Evolutionary conservation across 306 rosid genomes (phyloP), one percentile per base, ranked within the genome.

Genomic region (Alnus glutinosa): DNA sequence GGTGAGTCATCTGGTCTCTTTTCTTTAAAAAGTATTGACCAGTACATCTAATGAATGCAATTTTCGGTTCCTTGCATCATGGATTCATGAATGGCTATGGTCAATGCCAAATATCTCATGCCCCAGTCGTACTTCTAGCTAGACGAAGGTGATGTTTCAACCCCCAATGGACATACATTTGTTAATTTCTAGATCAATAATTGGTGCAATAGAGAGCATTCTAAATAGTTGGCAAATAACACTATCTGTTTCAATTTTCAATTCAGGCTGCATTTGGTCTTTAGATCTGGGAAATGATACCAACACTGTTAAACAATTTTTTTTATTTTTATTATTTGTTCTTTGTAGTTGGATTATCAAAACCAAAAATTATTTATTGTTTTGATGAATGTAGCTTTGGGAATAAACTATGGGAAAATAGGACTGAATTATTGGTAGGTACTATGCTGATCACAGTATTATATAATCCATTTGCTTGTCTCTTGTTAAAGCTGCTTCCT

Each of bases 401-500:
- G 32, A 68, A 68, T 68, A 42, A 68, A 68, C 32, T 18, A n/a
- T 7, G 15, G 12, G 42, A 68, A 68, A 42, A 68, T 42, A 3
- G 72, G 50, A 18, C 15, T 9, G 72, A 68, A 68, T 68, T 68
- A 68, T 68, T 68, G 72, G 42, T 9, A 37, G 72, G 72, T 47
- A 28, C 46, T 11, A 10, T 59, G n/a, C 30, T 23, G 28, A 23
- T 23, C 57, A 77, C 16, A 37, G 37, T 32, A 23, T 23, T 23
- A 23, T 23, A 23, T 23, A 42, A 9, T 23, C 6, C 5, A 36
- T 36, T 71, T 73, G 55, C 16, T 47, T 69, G 84, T 74, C 81
- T 74, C 68, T 76, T 78, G 62, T 23, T 59, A 79, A 80, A 80
- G 87, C 83, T 80, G 85, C 83, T 80, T 85, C 81, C 78, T 80